Evolutionary conservation across 148 eudicot species (phyloP).

Genomic region (Nepenthes mirabilis): DNA sequence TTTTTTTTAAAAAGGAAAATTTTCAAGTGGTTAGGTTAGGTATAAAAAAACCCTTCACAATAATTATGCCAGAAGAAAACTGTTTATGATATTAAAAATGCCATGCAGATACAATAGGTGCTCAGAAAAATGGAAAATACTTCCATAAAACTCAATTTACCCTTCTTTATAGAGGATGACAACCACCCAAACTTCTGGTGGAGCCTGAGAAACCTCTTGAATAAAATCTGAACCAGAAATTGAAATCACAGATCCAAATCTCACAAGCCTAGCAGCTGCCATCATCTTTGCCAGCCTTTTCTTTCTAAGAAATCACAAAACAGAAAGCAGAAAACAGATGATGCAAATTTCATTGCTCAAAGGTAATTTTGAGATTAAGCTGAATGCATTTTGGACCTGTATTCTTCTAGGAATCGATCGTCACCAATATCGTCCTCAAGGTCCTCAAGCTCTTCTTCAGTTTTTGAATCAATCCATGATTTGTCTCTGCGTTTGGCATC

Average conservation of each 20-base stretch:
- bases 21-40: no score
- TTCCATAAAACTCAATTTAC: constrained; percentile 17
- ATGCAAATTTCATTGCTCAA: background rate
- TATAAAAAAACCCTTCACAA: no score
- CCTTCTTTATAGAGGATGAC: constrained; percentile 85
- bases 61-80: no score
- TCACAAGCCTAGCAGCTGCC: constrained; percentile 56
- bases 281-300: constrained; percentile 76
- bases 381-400: constrained; percentile 32
- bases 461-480: constrained; percentile 64
- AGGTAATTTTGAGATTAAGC: background rate
- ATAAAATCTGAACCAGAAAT: constrained; percentile 94
- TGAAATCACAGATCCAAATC: constrained; percentile 62
- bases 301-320: constrained; percentile 30
- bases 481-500: constrained; percentile 50
- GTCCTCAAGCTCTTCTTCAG: constrained; percentile 81
- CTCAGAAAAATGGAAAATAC: background rate
- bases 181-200: constrained; percentile 87
- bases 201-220: constrained; percentile 90
- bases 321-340: background rate
- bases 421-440: constrained; percentile 90
- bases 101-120: background rate
- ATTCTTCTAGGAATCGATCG: constrained; percentile 72
- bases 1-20: no score
- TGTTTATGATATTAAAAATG: no score